Base-by-base conservation (phyloP, 2,329 filamentous ascomycete species). In the Epichloe hybrida region DNA sequence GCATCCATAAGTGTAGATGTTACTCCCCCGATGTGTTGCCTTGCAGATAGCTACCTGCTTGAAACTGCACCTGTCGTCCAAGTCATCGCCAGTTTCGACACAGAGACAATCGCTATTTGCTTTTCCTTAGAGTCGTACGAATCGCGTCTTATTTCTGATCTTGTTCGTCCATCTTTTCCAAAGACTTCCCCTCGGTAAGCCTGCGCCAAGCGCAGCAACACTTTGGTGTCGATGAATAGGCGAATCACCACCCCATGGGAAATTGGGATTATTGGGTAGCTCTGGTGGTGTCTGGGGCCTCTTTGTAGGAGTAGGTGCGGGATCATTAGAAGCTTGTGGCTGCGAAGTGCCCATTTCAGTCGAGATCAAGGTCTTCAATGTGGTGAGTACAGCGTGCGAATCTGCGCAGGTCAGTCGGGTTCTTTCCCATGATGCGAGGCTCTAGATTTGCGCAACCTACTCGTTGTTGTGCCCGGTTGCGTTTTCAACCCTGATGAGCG, bases 231-330 rank as follows among this genome's bases (percentile, higher is more conserved):
- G 64, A 52, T 69, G 65, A 36, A 64, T 51, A 1, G 65, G 65
- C 38, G 61, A 66, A 53, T 62, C 58, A 34, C 62, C 64, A 11
- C 64, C 66, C 66, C 66, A 69, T 2, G 67, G 66, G 27, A 59
- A 67, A 51, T 66, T 63, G 15, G 62, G 58, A 34, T 64, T 62
- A 2, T 57, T 55, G 5, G 65, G 61, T 35, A 66, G 51, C 8
- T 52, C 45, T 36, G 56, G 53, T 20, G 55, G 52, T 13, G 54
- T 21, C 55, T 48, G 21, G 3, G 35, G 7, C 6, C 11, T 12
- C 17, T 13, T 11, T 20, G n/a, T 35, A n/a, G 38, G 13, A 2
- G 58, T 60, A 37, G 59, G 57, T 13, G 51, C 49, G 31, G 61
- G 57, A 53, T 52, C 49, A 15, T 21, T 45, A 3, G 51, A 43